phyloP scores from a whole-genome alignment of 169 alveolate species.

The Toxoplasma gondii region DNA sequence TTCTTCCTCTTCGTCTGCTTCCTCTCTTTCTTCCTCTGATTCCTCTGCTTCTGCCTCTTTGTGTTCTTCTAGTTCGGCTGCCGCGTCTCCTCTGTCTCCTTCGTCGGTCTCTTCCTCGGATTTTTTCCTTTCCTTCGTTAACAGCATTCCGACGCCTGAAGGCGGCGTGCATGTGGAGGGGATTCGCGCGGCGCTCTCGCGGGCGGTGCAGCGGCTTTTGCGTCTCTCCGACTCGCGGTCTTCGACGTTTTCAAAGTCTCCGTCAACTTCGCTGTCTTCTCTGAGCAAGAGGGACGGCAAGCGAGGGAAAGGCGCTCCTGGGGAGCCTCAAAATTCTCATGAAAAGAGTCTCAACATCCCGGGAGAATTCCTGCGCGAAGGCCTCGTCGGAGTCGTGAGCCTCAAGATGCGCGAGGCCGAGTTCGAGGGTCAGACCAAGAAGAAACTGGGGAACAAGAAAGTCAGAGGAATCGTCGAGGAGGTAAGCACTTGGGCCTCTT shows the following conservation, averaged over 20 bases:
- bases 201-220: conserved; percentile 57
- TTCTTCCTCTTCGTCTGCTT: neutral
- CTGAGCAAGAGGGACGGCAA: neutral
- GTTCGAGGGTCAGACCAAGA: conserved; percentile 88
- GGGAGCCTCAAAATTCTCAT: neutral
- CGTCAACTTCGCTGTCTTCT: neutral
- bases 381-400: conserved; percentile 82
- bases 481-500: neutral
- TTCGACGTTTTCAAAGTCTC: neutral
- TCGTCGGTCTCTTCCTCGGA: conserved; percentile 73
- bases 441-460: conserved; percentile 79
- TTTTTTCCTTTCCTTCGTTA: conserved; percentile 77
- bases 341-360: neutral
- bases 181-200: conserved; percentile 78
- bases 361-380: conserved; percentile 48
- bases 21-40: neutral
- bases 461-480: conserved; percentile 78
- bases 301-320: neutral
- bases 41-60: neutral
- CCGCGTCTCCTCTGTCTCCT: conserved; percentile 54
- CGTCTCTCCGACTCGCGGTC: conserved; percentile 73
- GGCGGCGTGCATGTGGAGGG: conserved; percentile 88
- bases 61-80: neutral
- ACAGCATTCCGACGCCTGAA: conserved; percentile 79
- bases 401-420: conserved; percentile 81